Evolutionary conservation across 805 yeast species (phyloP).

Genomic region (Zygosaccharomyces siamensis): DNA sequence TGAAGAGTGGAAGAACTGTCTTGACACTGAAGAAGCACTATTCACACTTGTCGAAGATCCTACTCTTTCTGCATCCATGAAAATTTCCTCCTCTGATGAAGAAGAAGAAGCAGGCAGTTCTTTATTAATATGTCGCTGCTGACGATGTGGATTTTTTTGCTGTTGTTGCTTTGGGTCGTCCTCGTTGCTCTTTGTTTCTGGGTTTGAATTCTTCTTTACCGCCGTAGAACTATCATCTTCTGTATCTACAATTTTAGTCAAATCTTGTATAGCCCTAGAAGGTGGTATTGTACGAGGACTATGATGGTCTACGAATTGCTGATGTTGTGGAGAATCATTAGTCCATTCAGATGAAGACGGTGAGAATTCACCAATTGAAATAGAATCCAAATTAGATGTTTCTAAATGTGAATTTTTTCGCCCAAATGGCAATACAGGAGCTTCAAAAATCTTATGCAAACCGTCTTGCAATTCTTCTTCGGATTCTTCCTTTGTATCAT

Average conservation of each 20-base stretch:
- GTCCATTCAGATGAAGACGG: slow-evolving; percentile 44
- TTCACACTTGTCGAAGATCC: slow-evolving; percentile 29
- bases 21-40: slow-evolving; percentile 21
- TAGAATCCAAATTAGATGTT: slow-evolving; percentile 34
- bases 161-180: not conserved
- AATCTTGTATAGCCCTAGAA: slow-evolving; percentile 40
- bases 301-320: slow-evolving; percentile 15
- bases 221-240: slow-evolving; percentile 5
- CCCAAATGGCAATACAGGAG: slow-evolving; percentile 30
- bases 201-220: not conserved
- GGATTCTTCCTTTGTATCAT: slow-evolving; percentile 2
- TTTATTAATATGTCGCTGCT: slow-evolving; percentile 4
- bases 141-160: not conserved
- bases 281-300: slow-evolving; percentile 35
- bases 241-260: slow-evolving; percentile 35
- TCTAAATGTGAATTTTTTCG: slow-evolving; percentile 23
- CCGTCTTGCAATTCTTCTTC: slow-evolving; percentile 24
- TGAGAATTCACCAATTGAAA: slow-evolving; percentile 44
- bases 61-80: slow-evolving; percentile 26
- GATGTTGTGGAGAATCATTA: slow-evolving; percentile 37
- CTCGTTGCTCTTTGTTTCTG: not conserved
- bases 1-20: slow-evolving; percentile 7
- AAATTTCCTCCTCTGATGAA: slow-evolving; percentile 24
- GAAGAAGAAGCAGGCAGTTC: slow-evolving; percentile 10
- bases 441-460: slow-evolving; percentile 26